phyloP scores from a whole-genome alignment of 805 yeast species.

The Schwanniomyces polymorphus region DNA sequence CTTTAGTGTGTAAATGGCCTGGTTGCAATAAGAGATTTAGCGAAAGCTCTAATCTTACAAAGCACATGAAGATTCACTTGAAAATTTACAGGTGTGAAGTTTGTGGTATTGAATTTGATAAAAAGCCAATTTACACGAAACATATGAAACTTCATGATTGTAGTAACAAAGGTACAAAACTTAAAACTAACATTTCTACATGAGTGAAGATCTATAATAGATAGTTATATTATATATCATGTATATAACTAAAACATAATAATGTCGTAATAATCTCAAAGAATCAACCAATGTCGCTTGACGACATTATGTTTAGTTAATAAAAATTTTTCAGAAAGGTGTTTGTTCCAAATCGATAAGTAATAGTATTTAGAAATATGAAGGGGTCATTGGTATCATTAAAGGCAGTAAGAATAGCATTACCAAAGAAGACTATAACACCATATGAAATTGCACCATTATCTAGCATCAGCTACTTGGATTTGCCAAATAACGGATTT shows the following conservation, averaged over 20 bases:
- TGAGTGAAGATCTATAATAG: background rate
- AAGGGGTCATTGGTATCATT: conserved; percentile 20
- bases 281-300: background rate
- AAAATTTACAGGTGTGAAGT: conserved; percentile 49
- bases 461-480: conserved; percentile 19
- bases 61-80: conserved; percentile 80
- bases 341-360: background rate
- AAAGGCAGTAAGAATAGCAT: conserved; percentile 22
- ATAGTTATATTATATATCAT: background rate
- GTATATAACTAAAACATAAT: background rate
- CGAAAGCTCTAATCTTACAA: conserved; percentile 84
- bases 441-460: conserved; percentile 30
- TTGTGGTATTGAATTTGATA: conserved; percentile 56
- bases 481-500: conserved; percentile 33
- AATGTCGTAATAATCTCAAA: background rate
- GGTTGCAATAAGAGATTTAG: conserved; percentile 84
- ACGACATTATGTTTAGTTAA: background rate
- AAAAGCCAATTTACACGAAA: conserved; percentile 10
- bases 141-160: conserved; percentile 12
- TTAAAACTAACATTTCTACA: background rate
- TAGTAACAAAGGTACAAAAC: background rate
- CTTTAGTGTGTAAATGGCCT: conserved; percentile 74
- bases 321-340: background rate
- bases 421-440: conserved; percentile 12
- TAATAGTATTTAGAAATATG: conserved; percentile 14